Percentiles rank a stretch among this genome's conserved stretches.
These are phyloP conservation scores for Xylaria multiplex DNA, from an alignment of 2,329 filamentous ascomycete species.

Conservation along the genomic window DNA sequence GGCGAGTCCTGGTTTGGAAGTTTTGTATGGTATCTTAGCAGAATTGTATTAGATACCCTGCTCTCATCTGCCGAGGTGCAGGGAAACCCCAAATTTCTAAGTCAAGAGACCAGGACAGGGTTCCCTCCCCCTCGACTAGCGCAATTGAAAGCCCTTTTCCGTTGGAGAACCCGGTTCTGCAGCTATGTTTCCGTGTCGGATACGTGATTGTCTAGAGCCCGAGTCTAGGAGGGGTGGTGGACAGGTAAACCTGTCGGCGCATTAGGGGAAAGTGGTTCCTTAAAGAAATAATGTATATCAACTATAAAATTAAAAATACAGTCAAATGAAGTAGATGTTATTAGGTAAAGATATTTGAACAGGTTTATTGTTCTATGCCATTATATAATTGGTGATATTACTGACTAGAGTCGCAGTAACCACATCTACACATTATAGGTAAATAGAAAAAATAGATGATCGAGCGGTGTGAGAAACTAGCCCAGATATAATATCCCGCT, in stretches of 20 bases:
- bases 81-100: slow-evolving; percentile 3
- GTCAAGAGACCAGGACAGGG: neutral
- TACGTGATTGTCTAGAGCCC: neutral
- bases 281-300: neutral
- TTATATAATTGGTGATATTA: too few relatives aligned
- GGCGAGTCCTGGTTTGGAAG: neutral
- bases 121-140: neutral
- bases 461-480: too few relatives aligned
- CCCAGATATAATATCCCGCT: neutral
- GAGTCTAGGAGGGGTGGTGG: neutral
- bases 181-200: slow-evolving; percentile 2
- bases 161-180: slow-evolving; percentile 9
- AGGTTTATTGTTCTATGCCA: too few relatives aligned
- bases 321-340: too few relatives aligned
- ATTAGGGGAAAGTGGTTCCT: neutral
- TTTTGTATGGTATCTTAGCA: neutral
- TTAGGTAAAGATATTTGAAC: too few relatives aligned
- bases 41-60: neutral
- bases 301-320: too few relatives aligned
- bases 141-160: slow-evolving; percentile 8
- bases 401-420: too few relatives aligned
- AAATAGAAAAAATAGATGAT: too few relatives aligned
- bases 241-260: neutral
- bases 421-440: too few relatives aligned
- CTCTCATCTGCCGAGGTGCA: slow-evolving; percentile 9